Evolutionary conservation across 208 protist genomes (phyloP).

Genomic region (Leishmania gerbilli): DNA sequence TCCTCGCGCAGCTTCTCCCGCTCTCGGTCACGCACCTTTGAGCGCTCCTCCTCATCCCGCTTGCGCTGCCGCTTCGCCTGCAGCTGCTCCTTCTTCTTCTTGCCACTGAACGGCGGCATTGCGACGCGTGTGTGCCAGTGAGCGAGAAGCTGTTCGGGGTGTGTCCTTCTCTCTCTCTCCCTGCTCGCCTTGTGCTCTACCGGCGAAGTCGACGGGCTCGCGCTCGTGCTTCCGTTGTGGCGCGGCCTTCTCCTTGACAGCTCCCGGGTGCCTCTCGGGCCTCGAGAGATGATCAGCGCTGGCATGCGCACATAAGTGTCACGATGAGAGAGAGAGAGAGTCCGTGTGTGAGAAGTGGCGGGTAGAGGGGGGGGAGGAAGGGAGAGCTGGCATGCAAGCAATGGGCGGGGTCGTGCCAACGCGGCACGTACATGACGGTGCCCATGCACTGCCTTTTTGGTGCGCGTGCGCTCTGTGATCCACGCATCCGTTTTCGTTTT

Average conservation of each 20-base stretch:
- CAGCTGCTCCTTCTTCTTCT: conserved; percentile 92
- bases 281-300: background rate
- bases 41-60: conserved; percentile 44
- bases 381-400: background rate
- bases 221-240: background rate
- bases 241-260: background rate
- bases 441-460: background rate
- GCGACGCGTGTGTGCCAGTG: background rate
- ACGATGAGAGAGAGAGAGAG: background rate
- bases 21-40: conserved; percentile 21
- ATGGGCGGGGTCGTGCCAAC: background rate
- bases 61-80: conserved; percentile 85
- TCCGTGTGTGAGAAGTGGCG: background rate
- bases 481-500: background rate
- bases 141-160: background rate
- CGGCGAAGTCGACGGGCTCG: background rate
- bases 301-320: background rate
- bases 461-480: background rate
- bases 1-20: conserved; percentile 33
- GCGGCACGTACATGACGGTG: background rate
- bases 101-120: conserved; percentile 88
- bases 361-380: background rate
- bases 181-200: background rate
- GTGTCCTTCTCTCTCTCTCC: background rate
- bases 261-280: background rate